Conservation (phyloP, 352 stramenopile genomes). For the Phytophthora constricta region DNA sequence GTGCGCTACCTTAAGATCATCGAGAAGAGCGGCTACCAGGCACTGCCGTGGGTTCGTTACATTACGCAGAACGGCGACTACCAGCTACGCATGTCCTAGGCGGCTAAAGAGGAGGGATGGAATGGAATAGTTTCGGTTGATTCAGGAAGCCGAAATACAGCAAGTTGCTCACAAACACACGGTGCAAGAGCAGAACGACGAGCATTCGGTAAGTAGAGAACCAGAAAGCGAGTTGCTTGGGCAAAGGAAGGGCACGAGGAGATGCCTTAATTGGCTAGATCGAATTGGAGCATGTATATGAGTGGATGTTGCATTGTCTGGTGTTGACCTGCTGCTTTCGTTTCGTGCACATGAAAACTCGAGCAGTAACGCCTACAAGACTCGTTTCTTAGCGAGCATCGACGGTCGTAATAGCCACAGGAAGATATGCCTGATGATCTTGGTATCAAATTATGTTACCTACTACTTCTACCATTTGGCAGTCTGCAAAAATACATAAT, state of each 20-base stretch:
- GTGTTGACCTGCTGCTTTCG: too few relatives aligned
- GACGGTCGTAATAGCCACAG: too few relatives aligned
- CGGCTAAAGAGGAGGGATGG: conserved; percentile 8
- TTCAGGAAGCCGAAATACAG: conserved; percentile 13
- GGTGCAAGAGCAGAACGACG: conserved; percentile 11
- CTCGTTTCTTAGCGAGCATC: too few relatives aligned
- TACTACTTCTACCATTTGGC: too few relatives aligned
- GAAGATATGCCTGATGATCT: too few relatives aligned
- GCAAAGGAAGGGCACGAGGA: not conserved
- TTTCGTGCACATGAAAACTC: not conserved
- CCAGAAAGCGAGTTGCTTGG: not conserved
- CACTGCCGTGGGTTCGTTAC: conserved; percentile 99
- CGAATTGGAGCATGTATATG: not conserved
- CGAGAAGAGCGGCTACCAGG: conserved; percentile 99
- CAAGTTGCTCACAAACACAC: conserved; percentile 22
- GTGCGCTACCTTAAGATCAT: conserved; percentile 99
- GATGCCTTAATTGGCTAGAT: not conserved
- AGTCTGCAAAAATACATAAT: too few relatives aligned
- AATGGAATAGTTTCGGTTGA: conserved; percentile 20
- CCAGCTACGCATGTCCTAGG: conserved; percentile 98
- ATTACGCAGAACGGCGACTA: conserved; percentile 99
- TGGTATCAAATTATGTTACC: too few relatives aligned
- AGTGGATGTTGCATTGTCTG: not conserved
- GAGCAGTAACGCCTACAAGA: too few relatives aligned
- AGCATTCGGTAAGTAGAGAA: conserved; percentile 38